Base-by-base conservation (phyloP, 148 eudicot genomes). In the Cornus suecica region DNA sequence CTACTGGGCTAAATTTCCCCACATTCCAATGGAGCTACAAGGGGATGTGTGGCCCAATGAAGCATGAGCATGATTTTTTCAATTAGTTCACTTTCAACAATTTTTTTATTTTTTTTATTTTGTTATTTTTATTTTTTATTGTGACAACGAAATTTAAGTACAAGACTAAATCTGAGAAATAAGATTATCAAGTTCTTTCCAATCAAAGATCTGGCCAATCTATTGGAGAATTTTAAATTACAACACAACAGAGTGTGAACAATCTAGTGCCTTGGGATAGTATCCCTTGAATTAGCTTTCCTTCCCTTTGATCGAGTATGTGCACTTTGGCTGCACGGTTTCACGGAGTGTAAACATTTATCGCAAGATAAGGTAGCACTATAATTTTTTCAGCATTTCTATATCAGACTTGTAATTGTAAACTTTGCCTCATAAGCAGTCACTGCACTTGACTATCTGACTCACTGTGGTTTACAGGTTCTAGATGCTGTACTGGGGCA, bases 401-500 rank as follows among this genome's bases (percentile, higher is more conserved):
- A 23, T 26, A 34, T 20, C 0, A 56, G 2, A 32, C 27, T 18
- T 60, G 48, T 5, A 20, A 58, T 52, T 8, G 62, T 20, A 58
- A 62, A 29, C n/a, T 41, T 45, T 61, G 18, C 45, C 27, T 60
- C 45, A 14, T 42, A 20, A 51, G 2, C 23, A 70, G 26, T 51
- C 24, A 48, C 13, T 62, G 45, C 32, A 70, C 45, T 31, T 74
- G n/a, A 27, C 27, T 24, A 8, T 66, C 58, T 23, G 45, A 23
- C 51, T 75, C 71, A 14, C 37, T 80, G 69, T 41, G 58, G 77
- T 77, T 73, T 68, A n/a, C 85, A 90, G 97, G 82, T 93, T 78
- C 84, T 93, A 70, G 97, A 93, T 84, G 84, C 48, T 72, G 82
- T 87, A 66, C 81, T 93, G 77, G 98, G 98, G 28, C 98, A 90